Evolutionary conservation across 108 stramenopile genomes (phyloP).

Genomic region (Cyclotella sp.): DNA sequence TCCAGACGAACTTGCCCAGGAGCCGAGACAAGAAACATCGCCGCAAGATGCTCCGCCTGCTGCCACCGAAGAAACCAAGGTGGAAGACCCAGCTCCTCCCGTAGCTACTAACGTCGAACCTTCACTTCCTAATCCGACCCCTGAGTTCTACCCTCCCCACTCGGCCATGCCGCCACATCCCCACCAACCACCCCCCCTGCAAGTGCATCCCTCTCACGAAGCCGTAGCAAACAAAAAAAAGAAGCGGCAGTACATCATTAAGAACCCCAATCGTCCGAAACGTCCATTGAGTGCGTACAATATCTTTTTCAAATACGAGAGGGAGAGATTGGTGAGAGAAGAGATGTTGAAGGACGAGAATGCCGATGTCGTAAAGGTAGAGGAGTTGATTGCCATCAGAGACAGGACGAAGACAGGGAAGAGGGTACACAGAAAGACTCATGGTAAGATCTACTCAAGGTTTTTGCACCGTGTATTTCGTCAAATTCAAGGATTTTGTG

Average conservation of each 20-base stretch:
- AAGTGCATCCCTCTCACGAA: not conserved
- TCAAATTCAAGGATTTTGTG: no score
- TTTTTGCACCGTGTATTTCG: no score
- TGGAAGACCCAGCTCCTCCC: not conserved
- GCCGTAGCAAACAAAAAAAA: not conserved
- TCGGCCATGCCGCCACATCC: not conserved
- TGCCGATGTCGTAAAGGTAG: slow-evolving; percentile 5
- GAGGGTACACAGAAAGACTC: slow-evolving; percentile 34
- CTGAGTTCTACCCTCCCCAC: not conserved
- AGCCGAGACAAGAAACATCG: not conserved
- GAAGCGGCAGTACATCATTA: slow-evolving; percentile 26
- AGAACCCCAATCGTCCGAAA: slow-evolving; percentile 29
- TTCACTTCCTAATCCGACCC: not conserved
- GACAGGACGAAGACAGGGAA: slow-evolving; percentile 27
- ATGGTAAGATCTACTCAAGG: slow-evolving; percentile 5
- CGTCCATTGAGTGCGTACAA: slow-evolving; percentile 31
- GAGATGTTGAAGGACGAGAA: slow-evolving; percentile 22
- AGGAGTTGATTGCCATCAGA: slow-evolving; percentile 13
- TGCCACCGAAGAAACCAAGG: not conserved
- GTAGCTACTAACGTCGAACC: not conserved
- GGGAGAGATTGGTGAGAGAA: slow-evolving; percentile 30
- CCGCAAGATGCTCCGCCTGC: not conserved
- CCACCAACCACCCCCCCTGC: not conserved
- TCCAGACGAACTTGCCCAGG: no score
- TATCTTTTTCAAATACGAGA: slow-evolving; percentile 31